phyloP scores from a whole-genome alignment of 2,329 filamentous ascomycete genomes.

The Xylogone sp. region DNA sequence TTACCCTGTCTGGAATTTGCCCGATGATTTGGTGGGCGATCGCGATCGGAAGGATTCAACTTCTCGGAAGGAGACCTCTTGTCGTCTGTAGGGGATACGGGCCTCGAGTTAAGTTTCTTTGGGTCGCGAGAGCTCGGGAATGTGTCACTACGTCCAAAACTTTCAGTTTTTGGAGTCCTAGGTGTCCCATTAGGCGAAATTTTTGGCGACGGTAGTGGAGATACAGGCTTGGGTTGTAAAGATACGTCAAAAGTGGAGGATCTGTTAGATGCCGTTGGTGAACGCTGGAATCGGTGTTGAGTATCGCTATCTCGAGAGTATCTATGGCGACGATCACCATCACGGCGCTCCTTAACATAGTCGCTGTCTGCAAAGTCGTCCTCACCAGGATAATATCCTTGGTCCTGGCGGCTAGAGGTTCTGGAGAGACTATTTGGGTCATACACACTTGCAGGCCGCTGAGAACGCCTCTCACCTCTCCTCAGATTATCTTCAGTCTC shows the following conservation, averaged over 20 bases:
- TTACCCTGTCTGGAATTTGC: conserved; percentile 17
- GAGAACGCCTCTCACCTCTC: conserved; percentile 16
- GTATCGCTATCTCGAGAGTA: background rate
- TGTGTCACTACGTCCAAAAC: conserved; percentile 21
- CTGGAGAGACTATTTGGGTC: background rate
- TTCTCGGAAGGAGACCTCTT: conserved; percentile 14
- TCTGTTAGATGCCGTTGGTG: conserved; percentile 20
- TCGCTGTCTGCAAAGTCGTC: conserved; percentile 24
- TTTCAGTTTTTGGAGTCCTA: conserved; percentile 16
- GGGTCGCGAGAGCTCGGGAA: conserved; percentile 14
- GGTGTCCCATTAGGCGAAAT: conserved; percentile 21
- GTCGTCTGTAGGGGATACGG: conserved; percentile 17
- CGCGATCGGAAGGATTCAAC: conserved; percentile 19
- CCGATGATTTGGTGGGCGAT: conserved; percentile 7
- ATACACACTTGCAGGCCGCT: conserved; percentile 7
- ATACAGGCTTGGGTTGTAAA: conserved; percentile 12
- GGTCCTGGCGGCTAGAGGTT: background rate
- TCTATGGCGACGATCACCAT: conserved; percentile 4
- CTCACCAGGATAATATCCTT: conserved; percentile 13
- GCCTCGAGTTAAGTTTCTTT: conserved; percentile 13
- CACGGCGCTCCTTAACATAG: conserved; percentile 6
- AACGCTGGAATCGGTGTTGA: conserved; percentile 11
- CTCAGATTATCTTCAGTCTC: conserved; percentile 15
- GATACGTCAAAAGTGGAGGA: conserved; percentile 8
- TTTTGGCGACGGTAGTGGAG: conserved; percentile 25